Evolutionary conservation across 805 yeast species (phyloP).

Genomic region (Zygosaccharomyces siamensis): DNA sequence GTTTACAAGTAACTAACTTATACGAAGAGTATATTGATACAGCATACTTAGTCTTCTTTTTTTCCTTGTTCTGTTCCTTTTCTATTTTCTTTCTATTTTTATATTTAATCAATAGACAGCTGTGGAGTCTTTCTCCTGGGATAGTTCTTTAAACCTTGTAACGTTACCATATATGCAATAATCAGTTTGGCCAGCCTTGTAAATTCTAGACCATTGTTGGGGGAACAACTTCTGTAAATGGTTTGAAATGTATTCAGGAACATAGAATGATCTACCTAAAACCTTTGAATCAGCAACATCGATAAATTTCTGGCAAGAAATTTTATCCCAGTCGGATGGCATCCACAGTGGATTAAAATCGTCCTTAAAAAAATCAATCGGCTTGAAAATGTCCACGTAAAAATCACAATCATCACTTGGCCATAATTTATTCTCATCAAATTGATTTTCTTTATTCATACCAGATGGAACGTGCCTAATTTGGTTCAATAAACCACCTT

Average conservation of each 20-base stretch:
- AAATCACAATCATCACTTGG: slow-evolving; percentile 56
- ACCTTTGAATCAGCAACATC: slow-evolving; percentile 52
- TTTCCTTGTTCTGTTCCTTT: neutral
- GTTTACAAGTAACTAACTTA: too few relatives aligned
- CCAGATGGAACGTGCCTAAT: slow-evolving; percentile 52
- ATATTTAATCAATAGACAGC: neutral
- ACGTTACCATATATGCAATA: slow-evolving; percentile 44
- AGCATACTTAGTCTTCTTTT: slow-evolving; percentile 2
- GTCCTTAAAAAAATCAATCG: slow-evolving; percentile 42
- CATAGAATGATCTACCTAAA: slow-evolving; percentile 48
- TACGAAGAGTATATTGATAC: neutral
- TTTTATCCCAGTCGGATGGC: slow-evolving; percentile 42
- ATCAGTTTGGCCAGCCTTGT: slow-evolving; percentile 42
- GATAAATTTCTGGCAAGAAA: slow-evolving; percentile 47
- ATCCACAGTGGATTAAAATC: slow-evolving; percentile 35
- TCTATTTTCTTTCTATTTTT: too few relatives aligned
- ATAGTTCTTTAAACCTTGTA: neutral
- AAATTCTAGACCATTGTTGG: slow-evolving; percentile 18
- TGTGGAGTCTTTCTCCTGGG: neutral
- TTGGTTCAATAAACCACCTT: slow-evolving; percentile 25
- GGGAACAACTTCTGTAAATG: slow-evolving; percentile 19
- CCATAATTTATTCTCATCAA: slow-evolving; percentile 54
- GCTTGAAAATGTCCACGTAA: slow-evolving; percentile 57
- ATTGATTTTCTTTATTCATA: slow-evolving; percentile 72
- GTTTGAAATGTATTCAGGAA: slow-evolving; percentile 41